Evolutionary conservation across 139 green algal genomes (phyloP).

Genomic region (Yamagishiella unicocca): DNA sequence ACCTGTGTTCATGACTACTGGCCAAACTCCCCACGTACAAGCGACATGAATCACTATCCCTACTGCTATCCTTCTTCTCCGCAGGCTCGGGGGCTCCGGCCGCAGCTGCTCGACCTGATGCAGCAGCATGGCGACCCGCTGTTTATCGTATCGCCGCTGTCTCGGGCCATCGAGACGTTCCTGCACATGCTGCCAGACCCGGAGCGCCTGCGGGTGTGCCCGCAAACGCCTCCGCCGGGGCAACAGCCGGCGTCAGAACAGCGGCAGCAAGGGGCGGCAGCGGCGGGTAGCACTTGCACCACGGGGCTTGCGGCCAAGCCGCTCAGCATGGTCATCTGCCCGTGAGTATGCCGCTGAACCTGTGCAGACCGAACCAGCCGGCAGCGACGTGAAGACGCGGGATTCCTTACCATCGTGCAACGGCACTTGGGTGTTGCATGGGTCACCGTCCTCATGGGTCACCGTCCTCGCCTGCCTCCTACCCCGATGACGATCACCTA

Average conservation of each 20-base stretch:
- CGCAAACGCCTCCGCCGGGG: neutral
- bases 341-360: conserved; percentile 3
- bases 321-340: neutral
- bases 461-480: too few species aligned
- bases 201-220: conserved; percentile 13
- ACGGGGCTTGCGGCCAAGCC: neutral
- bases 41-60: too few species aligned
- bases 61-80: neutral
- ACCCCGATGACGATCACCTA: too few species aligned
- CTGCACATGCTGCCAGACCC: conserved; percentile 46
- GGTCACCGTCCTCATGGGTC: too few species aligned
- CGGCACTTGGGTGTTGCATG: too few species aligned
- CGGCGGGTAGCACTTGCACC: neutral
- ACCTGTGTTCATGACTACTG: too few species aligned
- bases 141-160: conserved; percentile 52
- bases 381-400: too few species aligned
- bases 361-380: too few species aligned
- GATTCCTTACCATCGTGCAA: too few species aligned
- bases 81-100: conserved; percentile 37
- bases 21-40: too few species aligned
- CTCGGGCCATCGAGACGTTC: conserved; percentile 54
- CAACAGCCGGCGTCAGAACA: neutral
- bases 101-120: conserved; percentile 31
- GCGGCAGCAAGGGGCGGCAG: neutral
- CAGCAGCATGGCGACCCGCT: conserved; percentile 54